Percentiles rank a stretch among this genome's conserved stretches.
Evolutionary conservation across 768 basidiomycete genomes (phyloP).

Genomic region (Dendrothele bispora): DNA sequence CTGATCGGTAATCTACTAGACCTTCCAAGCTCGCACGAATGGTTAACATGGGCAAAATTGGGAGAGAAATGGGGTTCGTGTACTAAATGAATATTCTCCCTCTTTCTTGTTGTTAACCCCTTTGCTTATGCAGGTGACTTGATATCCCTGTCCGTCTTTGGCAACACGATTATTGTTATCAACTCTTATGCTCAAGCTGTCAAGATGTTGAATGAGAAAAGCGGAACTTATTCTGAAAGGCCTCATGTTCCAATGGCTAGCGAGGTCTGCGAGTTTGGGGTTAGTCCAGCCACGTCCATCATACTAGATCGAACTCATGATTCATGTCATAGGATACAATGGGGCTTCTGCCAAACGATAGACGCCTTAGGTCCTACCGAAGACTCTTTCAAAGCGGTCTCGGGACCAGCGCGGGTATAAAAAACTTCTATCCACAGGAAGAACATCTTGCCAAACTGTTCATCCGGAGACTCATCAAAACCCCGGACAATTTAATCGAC

Average conservation of each 20-base stretch:
- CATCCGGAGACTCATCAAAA: no score
- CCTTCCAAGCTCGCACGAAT: not conserved
- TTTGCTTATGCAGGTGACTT: slow-evolving; percentile 25
- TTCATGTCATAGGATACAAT: not conserved
- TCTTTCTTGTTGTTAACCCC: not conserved
- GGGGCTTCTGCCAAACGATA: not conserved
- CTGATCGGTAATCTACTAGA: not conserved
- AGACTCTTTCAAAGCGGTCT: not conserved
- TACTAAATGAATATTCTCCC: not conserved
- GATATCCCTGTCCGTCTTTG: slow-evolving; percentile 27
- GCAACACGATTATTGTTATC: slow-evolving; percentile 30
- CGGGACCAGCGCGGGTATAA: not conserved
- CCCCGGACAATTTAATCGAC: no score
- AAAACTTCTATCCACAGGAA: no score
- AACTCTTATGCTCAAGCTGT: slow-evolving; percentile 25
- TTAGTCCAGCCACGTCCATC: not conserved
- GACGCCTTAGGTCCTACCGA: not conserved
- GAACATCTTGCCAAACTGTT: no score
- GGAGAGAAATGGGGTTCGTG: not conserved
- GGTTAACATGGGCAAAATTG: not conserved
- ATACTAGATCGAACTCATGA: not conserved
- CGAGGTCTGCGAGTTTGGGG: not conserved
- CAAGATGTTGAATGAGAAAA: slow-evolving; percentile 39
- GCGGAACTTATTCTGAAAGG: slow-evolving; percentile 35
- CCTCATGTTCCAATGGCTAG: slow-evolving; percentile 11